These are phyloP conservation scores for Lepiota brunneoincarnata DNA, from an alignment of 768 basidiomycete species.

Conservation along the genomic window DNA sequence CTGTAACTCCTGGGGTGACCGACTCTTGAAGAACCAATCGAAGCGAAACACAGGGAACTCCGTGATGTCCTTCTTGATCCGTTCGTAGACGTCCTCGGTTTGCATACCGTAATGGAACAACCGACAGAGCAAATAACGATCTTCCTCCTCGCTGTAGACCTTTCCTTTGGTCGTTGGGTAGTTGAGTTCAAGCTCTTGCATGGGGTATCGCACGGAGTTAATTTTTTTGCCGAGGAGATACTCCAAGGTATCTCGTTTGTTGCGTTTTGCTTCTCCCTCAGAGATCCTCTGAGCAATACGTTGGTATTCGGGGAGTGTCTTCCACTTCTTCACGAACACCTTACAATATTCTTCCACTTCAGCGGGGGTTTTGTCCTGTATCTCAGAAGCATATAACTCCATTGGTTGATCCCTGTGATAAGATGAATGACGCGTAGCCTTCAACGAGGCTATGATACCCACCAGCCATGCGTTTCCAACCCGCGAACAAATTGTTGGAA, in stretches of 20 bases:
- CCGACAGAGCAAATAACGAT: conserved; percentile 89
- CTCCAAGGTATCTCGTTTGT: conserved; percentile 79
- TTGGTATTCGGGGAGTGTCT: conserved; percentile 77
- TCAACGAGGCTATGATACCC: conserved; percentile 19
- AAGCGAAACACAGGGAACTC: conserved; percentile 98
- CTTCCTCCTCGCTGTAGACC: conserved; percentile 95
- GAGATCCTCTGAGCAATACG: conserved; percentile 81
- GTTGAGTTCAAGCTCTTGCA: conserved; percentile 95
- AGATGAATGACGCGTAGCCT: neutral
- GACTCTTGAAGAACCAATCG: conserved; percentile 97
- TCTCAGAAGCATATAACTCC: conserved; percentile 74
- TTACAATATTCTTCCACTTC: conserved; percentile 77
- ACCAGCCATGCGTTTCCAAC: conserved; percentile 72
- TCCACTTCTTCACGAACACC: conserved; percentile 89
- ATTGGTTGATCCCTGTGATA: conserved; percentile 55
- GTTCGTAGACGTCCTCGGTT: conserved; percentile 86
- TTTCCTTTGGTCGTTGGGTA: conserved; percentile 97
- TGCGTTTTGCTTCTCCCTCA: conserved; percentile 88
- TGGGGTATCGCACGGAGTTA: conserved; percentile 78
- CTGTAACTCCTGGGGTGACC: conserved; percentile 85
- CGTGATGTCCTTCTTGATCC: conserved; percentile 93
- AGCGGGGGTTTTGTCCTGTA: conserved; percentile 78
- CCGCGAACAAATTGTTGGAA: conserved; percentile 89
- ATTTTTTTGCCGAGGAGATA: conserved; percentile 82
- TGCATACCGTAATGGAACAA: conserved; percentile 89